phyloP scores from a whole-genome alignment of 148 eudicot genomes.

The Rhododendron kiyosumense region DNA sequence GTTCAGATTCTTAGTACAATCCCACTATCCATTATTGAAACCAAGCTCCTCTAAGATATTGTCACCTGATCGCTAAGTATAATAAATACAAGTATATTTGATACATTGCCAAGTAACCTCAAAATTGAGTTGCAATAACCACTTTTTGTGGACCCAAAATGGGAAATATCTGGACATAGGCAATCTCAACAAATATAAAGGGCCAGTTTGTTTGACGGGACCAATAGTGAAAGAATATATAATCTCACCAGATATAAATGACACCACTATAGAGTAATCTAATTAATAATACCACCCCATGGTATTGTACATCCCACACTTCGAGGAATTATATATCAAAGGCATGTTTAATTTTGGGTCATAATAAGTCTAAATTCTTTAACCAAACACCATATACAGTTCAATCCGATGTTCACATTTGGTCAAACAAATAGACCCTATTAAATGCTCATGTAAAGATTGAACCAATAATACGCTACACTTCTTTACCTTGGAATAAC shows the following conservation, averaged over 20 bases:
- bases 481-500: conserved; percentile 59
- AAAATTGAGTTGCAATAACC: conserved; percentile 15
- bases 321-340: background rate
- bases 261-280: background rate
- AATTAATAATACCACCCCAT: background rate
- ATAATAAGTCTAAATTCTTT: background rate
- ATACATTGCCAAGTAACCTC: background rate
- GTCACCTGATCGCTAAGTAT: background rate
- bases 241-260: background rate
- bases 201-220: background rate
- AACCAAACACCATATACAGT: background rate
- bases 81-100: background rate
- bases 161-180: background rate
- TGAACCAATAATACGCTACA: conserved; percentile 6
- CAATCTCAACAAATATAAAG: background rate
- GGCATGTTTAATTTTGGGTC: background rate
- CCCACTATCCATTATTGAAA: conserved; percentile 5
- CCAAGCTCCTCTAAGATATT: conserved; percentile 18
- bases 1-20: conserved; percentile 33
- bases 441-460: conserved; percentile 21
- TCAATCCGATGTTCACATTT: background rate
- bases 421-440: background rate
- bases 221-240: background rate
- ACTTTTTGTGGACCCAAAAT: conserved; percentile 19
- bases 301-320: background rate